Percentiles rank a stretch among this genome's conserved stretches.
Conservation (phyloP, 495 filamentous ascomycete genomes). For the Halenospora varia region DNA sequence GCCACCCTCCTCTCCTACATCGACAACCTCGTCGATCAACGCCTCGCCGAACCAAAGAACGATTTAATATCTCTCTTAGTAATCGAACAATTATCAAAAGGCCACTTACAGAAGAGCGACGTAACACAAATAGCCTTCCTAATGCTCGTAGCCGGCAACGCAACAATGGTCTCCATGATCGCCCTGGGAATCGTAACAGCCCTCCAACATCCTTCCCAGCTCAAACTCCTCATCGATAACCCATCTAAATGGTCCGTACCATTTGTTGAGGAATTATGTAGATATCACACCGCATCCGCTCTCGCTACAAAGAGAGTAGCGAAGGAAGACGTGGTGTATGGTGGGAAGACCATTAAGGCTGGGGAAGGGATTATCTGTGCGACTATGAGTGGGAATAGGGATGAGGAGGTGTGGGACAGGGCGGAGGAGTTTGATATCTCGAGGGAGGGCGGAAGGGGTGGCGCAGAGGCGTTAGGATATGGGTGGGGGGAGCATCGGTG, state of each 20-base stretch:
- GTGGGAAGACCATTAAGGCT: constrained; percentile 36
- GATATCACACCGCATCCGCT: constrained; percentile 40
- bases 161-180: constrained; percentile 47
- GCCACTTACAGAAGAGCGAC: constrained; percentile 33
- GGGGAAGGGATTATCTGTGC: constrained; percentile 42
- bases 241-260: constrained; percentile 22
- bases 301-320: constrained; percentile 40
- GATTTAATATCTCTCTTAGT: constrained; percentile 41
- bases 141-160: constrained; percentile 43
- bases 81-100: constrained; percentile 32
- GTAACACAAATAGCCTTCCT: constrained; percentile 41
- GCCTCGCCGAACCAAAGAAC: constrained; percentile 31
- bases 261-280: constrained; percentile 43
- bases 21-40: constrained; percentile 31
- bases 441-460: constrained; percentile 31
- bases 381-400: constrained; percentile 42
- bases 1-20: constrained; percentile 38
- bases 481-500: constrained; percentile 42
- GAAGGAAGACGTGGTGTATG: constrained; percentile 39
- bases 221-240: constrained; percentile 33
- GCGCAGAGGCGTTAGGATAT: constrained; percentile 37
- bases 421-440: constrained; percentile 40
- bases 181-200: constrained; percentile 38
- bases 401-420: constrained; percentile 38
- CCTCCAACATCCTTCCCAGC: constrained; percentile 33